These are phyloP conservation scores for Podaxis sp. DNA, from an alignment of 768 basidiomycete species.

Conservation along the genomic window DNA sequence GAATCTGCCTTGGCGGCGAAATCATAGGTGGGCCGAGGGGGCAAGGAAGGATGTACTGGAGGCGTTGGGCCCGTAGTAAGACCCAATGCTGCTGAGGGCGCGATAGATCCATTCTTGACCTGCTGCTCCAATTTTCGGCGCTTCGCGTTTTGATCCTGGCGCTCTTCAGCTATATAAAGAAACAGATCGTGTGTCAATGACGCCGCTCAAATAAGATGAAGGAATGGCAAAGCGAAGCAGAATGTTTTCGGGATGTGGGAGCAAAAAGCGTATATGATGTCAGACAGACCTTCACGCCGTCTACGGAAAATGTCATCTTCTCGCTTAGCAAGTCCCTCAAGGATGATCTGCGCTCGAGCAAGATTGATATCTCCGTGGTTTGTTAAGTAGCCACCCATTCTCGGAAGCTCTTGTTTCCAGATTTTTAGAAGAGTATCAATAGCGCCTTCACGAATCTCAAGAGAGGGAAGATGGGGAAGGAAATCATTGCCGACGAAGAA, in stretches of 20 bases:
- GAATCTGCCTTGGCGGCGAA: slow-evolving; percentile 79
- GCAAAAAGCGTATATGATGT: slow-evolving; percentile 5
- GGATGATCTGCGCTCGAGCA: slow-evolving; percentile 85
- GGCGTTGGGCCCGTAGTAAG: slow-evolving; percentile 28
- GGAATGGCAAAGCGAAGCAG: slow-evolving; percentile 18
- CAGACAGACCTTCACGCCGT: slow-evolving; percentile 83
- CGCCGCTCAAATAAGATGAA: slow-evolving; percentile 1
- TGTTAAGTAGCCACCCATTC: slow-evolving; percentile 98
- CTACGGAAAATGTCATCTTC: slow-evolving; percentile 96
- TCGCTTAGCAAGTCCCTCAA: slow-evolving; percentile 89
- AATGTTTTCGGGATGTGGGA: slow-evolving; percentile 8
- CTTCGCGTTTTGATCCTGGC: slow-evolving; percentile 90
- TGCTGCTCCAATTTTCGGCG: slow-evolving; percentile 71
- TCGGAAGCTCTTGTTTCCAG: slow-evolving; percentile 89
- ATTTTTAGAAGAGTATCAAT: slow-evolving; percentile 96
- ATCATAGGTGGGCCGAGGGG: slow-evolving; percentile 62
- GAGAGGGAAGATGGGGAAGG: slow-evolving; percentile 94
- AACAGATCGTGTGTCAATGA: slow-evolving; percentile 21
- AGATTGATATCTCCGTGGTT: slow-evolving; percentile 90
- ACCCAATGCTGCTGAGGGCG: slow-evolving; percentile 41
- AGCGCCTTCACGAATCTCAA: slow-evolving; percentile 99
- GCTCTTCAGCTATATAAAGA: slow-evolving; percentile 75
- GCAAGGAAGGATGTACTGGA: slow-evolving; percentile 57
- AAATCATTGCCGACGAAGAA: slow-evolving; percentile 99
- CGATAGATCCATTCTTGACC: slow-evolving; percentile 42